phyloP scores from a whole-genome alignment of 2,329 filamentous ascomycete genomes.

The Phaeosphaeriaceae sp. region DNA sequence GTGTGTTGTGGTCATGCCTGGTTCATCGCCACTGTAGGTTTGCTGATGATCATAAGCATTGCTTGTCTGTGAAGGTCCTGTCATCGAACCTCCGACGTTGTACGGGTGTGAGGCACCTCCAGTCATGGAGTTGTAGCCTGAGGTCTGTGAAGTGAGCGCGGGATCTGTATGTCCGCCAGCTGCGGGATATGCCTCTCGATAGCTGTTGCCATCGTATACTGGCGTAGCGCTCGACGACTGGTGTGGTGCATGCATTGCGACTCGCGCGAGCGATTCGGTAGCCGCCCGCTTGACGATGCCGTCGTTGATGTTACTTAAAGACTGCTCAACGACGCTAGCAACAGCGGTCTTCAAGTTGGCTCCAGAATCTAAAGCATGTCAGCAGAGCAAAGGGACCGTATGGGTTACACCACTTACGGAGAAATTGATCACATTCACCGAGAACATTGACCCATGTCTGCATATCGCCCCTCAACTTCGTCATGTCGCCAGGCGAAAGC shows the following conservation, averaged over 20 bases:
- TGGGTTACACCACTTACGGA: constrained; percentile 62
- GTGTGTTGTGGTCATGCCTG: constrained; percentile 38
- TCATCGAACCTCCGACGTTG: constrained; percentile 29
- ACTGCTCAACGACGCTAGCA: constrained; percentile 58
- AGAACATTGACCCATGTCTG: constrained; percentile 73
- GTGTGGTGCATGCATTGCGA: constrained; percentile 40
- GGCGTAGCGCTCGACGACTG: constrained; percentile 22
- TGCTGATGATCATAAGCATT: constrained; percentile 39
- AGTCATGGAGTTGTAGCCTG: constrained; percentile 30
- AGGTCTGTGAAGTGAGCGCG: constrained; percentile 24
- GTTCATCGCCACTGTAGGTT: constrained; percentile 35
- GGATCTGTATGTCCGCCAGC: constrained; percentile 27
- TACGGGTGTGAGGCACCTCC: constrained; percentile 30
- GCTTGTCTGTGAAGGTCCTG: constrained; percentile 29
- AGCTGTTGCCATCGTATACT: constrained; percentile 33
- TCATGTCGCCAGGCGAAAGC: constrained; percentile 66
- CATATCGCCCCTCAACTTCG: constrained; percentile 72
- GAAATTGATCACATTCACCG: constrained; percentile 69
- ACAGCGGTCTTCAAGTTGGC: constrained; percentile 58
- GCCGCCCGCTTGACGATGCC: constrained; percentile 54
- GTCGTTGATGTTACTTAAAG: constrained; percentile 56
- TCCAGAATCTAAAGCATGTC: constrained; percentile 52
- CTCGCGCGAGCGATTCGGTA: constrained; percentile 53
- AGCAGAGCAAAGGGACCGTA: neutral
- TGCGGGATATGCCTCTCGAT: constrained; percentile 34